These are phyloP conservation scores for Somion occarium DNA, from an alignment of 1,284 basidiomycete species.

Conservation along the genomic window DNA sequence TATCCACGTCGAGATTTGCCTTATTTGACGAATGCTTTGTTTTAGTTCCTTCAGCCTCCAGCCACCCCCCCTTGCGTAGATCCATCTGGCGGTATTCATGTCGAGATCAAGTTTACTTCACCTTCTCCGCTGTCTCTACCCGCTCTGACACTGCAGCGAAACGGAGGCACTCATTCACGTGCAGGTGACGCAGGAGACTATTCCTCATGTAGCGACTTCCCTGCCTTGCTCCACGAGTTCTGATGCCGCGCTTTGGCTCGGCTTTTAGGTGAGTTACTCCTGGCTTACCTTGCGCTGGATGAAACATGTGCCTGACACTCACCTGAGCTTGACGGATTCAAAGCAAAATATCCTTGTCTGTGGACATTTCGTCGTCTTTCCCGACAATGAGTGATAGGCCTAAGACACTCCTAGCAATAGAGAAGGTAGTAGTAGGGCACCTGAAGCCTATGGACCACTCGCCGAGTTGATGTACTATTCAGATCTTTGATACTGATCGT, in stretches of 20 bases:
- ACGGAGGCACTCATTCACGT: slow-evolving; percentile 46
- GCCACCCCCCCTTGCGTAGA: background rate
- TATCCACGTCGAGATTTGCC: background rate
- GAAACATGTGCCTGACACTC: slow-evolving; percentile 2
- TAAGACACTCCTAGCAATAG: slow-evolving; percentile 47
- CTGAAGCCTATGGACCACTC: slow-evolving; percentile 38
- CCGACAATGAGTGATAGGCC: slow-evolving; percentile 41
- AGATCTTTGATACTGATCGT: background rate
- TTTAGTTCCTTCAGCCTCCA: slow-evolving; percentile 2
- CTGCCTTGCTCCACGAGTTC: slow-evolving; percentile 61
- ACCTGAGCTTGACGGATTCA: slow-evolving; percentile 51
- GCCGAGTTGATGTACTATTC: slow-evolving; percentile 3
- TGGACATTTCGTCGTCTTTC: slow-evolving; percentile 51
- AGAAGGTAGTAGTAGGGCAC: slow-evolving; percentile 50
- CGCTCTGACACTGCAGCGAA: slow-evolving; percentile 65
- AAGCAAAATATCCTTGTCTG: slow-evolving; percentile 66
- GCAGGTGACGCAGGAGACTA: slow-evolving; percentile 32
- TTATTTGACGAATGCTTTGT: background rate
- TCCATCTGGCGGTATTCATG: slow-evolving; percentile 17
- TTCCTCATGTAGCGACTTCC: slow-evolving; percentile 51
- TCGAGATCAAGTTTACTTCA: slow-evolving; percentile 41
- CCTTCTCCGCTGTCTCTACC: slow-evolving; percentile 46
- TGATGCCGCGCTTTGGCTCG: slow-evolving; percentile 71
- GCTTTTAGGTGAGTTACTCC: slow-evolving; percentile 60
- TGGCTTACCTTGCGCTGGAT: slow-evolving; percentile 8